Percentiles rank a stretch among this genome's conserved stretches.
Conservation (phyloP, 2,329 filamentous ascomycete species). For the Didymosphaeria variabile region DNA sequence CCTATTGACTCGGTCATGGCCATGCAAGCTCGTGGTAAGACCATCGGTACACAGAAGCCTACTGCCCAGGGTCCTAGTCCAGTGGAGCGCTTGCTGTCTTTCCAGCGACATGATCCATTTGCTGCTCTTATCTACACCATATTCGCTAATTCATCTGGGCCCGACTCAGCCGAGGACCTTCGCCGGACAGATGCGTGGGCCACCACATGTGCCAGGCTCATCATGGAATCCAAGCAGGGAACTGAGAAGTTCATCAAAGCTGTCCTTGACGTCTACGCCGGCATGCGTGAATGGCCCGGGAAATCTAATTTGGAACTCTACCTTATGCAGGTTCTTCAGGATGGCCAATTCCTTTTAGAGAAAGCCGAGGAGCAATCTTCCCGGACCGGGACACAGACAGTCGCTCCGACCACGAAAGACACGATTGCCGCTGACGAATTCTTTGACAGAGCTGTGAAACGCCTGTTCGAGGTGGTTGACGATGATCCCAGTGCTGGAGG, state of each 20-base stretch:
- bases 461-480: conserved; percentile 85
- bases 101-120: conserved; percentile 87
- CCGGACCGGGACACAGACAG: conserved; percentile 73
- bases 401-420: conserved; percentile 78
- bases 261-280: conserved; percentile 86
- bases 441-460: conserved; percentile 81
- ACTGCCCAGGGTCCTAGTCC: conserved; percentile 66
- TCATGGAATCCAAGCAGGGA: conserved; percentile 77
- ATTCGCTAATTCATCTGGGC: conserved; percentile 85
- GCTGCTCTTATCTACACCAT: conserved; percentile 85
- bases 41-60: conserved; percentile 59
- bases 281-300: conserved; percentile 88
- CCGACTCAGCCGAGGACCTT: conserved; percentile 81
- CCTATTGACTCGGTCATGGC: conserved; percentile 84
- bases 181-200: conserved; percentile 88
- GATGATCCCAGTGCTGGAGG: conserved; percentile 80
- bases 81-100: conserved; percentile 84
- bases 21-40: conserved; percentile 65
- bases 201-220: conserved; percentile 81
- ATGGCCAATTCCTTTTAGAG: conserved; percentile 89
- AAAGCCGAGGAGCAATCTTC: conserved; percentile 79
- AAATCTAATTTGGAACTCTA: conserved; percentile 92
- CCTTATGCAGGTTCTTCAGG: conserved; percentile 91
- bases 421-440: conserved; percentile 87
- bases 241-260: conserved; percentile 83